phyloP scores from a whole-genome alignment of 2,329 filamentous ascomycete genomes.

The Alternaria sp. region DNA sequence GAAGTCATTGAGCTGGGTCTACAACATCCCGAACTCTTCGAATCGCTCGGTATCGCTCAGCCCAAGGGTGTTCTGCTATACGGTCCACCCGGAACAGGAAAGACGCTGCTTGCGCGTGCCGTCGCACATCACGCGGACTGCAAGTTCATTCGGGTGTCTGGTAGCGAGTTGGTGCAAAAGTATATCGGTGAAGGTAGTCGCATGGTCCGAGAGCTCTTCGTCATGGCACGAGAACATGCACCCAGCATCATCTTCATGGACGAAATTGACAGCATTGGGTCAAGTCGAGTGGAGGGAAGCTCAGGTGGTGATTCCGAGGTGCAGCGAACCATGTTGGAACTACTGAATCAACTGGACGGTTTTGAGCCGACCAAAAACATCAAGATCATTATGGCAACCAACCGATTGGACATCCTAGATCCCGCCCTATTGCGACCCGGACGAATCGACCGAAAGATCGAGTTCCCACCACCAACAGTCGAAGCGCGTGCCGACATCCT shows the following conservation, averaged over 20 bases:
- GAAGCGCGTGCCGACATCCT: slow-evolving; percentile 97
- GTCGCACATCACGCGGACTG: slow-evolving; percentile 98
- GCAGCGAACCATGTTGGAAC: slow-evolving; percentile 96
- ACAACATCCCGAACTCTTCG: slow-evolving; percentile 98
- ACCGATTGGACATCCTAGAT: slow-evolving; percentile 95
- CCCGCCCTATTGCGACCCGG: slow-evolving; percentile 94
- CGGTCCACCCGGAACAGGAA: slow-evolving; percentile 94
- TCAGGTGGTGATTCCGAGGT: slow-evolving; percentile 97
- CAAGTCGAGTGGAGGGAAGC: slow-evolving; percentile 93
- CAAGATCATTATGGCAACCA: slow-evolving; percentile 99
- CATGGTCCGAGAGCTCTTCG: slow-evolving; percentile 98
- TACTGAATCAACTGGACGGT: slow-evolving; percentile 97
- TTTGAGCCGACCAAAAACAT: slow-evolving; percentile 99
- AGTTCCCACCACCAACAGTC: slow-evolving; percentile 95
- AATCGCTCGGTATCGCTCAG: slow-evolving; percentile 97
- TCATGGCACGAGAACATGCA: slow-evolving; percentile 98
- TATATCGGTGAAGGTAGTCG: slow-evolving; percentile 98
- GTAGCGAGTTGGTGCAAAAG: slow-evolving; percentile 96
- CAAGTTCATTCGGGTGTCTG: slow-evolving; percentile 97
- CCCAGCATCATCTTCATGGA: slow-evolving; percentile 99
- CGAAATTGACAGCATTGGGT: slow-evolving; percentile 98
- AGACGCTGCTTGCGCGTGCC: slow-evolving; percentile 92
- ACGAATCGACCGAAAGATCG: slow-evolving; percentile 97
- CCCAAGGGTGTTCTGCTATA: slow-evolving; percentile 97
- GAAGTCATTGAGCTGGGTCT: slow-evolving; percentile 98